Evolutionary conservation across 179 eudicot genomes (phyloP).

Genomic region (Amaranthus tricolor): DNA sequence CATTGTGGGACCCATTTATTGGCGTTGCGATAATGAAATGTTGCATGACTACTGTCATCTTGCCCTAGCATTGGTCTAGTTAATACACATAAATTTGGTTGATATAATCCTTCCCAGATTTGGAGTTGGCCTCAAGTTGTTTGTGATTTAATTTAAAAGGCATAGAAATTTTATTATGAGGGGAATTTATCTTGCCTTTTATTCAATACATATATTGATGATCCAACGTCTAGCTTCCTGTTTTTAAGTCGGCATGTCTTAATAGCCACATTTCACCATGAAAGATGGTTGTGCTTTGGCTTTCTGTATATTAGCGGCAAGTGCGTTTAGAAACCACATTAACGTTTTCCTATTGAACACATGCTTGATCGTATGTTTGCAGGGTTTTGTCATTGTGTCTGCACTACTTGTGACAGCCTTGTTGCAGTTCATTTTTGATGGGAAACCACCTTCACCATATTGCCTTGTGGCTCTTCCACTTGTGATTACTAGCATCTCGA

Average conservation of each 20-base stretch:
- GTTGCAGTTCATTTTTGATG: slow-evolving; percentile 80
- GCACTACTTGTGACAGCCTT: slow-evolving; percentile 95
- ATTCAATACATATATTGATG: neutral
- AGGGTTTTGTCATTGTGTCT: slow-evolving; percentile 97
- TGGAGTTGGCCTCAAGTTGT: neutral
- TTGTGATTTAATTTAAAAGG: neutral
- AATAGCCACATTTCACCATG: neutral
- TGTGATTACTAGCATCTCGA: slow-evolving; percentile 73
- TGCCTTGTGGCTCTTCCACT: slow-evolving; percentile 89
- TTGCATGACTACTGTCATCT: neutral
- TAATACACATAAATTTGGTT: neutral
- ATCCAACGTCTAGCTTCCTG: neutral
- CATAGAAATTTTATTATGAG: neutral
- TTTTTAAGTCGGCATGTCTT: neutral
- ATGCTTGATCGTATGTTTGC: slow-evolving; percentile 25
- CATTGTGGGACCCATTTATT: no score
- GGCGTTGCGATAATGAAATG: no score
- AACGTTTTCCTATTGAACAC: neutral
- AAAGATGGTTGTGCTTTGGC: neutral
- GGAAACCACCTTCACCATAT: slow-evolving; percentile 82
- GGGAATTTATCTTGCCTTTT: neutral
- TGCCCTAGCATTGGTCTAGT: neutral
- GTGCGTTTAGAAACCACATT: neutral
- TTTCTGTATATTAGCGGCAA: neutral
- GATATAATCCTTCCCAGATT: neutral